These are phyloP conservation scores for Aspergillus bertholletiae DNA, from an alignment of 495 filamentous ascomycete species.

Conservation along the genomic window DNA sequence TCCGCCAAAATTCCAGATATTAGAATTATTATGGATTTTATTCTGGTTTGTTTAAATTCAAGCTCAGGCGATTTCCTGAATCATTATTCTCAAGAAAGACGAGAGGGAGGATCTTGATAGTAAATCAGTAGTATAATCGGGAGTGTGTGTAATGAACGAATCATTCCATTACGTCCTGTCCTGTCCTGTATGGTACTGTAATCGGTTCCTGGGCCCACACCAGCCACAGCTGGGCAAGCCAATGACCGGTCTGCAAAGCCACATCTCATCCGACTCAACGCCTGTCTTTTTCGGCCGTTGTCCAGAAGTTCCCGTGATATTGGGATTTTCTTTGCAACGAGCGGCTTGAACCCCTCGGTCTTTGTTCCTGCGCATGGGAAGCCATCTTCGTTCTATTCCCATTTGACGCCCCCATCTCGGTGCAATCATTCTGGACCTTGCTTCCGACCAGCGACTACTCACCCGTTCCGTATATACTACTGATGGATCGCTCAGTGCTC, in stretches of 20 bases:
- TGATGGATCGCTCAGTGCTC: slow-evolving; percentile 43
- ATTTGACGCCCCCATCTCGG: not conserved
- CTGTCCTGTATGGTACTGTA: slow-evolving; percentile 1
- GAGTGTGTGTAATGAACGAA: too few species aligned
- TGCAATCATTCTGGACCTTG: not conserved
- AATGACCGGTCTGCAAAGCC: slow-evolving; percentile 12
- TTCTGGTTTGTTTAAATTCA: too few species aligned
- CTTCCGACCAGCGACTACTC: slow-evolving; percentile 2
- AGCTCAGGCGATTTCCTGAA: too few species aligned
- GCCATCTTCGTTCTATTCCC: slow-evolving; percentile 3
- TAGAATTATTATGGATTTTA: not conserved
- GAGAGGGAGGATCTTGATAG: too few species aligned
- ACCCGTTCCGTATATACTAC: slow-evolving; percentile 20
- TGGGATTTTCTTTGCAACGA: slow-evolving; percentile 20
- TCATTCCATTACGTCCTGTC: not conserved
- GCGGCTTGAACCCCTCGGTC: slow-evolving; percentile 18
- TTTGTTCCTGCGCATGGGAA: slow-evolving; percentile 8
- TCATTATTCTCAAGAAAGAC: too few species aligned
- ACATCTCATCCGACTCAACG: slow-evolving; percentile 3
- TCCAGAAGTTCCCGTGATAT: slow-evolving; percentile 20
- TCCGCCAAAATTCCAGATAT: not conserved
- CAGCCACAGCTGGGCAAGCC: slow-evolving; percentile 14
- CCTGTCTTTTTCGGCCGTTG: slow-evolving; percentile 10
- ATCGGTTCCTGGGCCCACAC: slow-evolving; percentile 4
- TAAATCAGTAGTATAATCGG: too few species aligned